phyloP scores from a whole-genome alignment of 2,329 filamentous ascomycete species.

The Rhytidhysteron rufulum region DNA sequence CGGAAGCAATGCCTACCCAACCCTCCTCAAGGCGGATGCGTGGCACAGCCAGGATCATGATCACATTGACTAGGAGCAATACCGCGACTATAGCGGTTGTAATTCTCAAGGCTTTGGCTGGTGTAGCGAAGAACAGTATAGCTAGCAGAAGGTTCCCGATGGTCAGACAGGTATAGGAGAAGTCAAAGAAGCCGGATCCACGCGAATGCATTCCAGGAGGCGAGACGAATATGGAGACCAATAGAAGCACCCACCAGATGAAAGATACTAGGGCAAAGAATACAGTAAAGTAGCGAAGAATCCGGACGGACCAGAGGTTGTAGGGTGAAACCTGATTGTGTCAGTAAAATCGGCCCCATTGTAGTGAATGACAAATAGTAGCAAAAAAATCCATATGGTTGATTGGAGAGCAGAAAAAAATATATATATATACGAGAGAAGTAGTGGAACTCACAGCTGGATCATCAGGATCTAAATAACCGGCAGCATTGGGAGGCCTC shows the following conservation, averaged over 20 bases:
- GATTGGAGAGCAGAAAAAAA: no score
- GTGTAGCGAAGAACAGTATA: constrained; percentile 82
- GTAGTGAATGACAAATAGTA: no score
- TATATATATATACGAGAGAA: no score
- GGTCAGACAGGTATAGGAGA: constrained; percentile 76
- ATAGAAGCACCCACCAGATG: constrained; percentile 85
- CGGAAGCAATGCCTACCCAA: constrained; percentile 84
- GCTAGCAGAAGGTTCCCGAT: constrained; percentile 70
- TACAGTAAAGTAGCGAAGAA: constrained; percentile 73
- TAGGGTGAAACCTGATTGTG: constrained; percentile 69
- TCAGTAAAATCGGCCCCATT: neutral
- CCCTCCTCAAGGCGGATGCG: constrained; percentile 78
- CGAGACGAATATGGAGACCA: constrained; percentile 89
- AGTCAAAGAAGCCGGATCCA: constrained; percentile 89
- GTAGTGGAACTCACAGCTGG: constrained; percentile 60
- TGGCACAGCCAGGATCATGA: constrained; percentile 73
- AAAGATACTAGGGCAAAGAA: constrained; percentile 72
- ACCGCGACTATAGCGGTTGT: constrained; percentile 64
- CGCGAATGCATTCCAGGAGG: constrained; percentile 81
- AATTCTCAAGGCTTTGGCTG: constrained; percentile 74
- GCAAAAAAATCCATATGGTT: neutral
- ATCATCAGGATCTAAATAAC: constrained; percentile 73
- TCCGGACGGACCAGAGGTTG: constrained; percentile 87
- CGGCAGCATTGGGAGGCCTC: constrained; percentile 57
- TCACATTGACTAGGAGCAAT: constrained; percentile 68